phyloP scores from a whole-genome alignment of 2,329 filamentous ascomycete species.

The Cyphellophora europaea region DNA sequence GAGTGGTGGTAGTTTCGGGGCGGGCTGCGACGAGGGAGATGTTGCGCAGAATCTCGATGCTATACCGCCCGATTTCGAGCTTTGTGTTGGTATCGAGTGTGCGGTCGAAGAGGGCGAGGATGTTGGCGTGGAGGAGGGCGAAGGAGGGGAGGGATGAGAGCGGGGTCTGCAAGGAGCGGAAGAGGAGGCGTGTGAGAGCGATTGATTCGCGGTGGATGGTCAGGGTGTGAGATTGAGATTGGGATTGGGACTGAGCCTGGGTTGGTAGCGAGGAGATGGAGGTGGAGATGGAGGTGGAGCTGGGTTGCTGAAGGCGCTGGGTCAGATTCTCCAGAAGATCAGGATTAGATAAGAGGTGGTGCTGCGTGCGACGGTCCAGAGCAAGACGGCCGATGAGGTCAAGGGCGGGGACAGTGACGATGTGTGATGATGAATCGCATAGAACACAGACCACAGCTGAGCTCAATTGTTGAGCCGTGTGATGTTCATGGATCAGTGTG shows the following conservation, averaged over 20 bases:
- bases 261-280: conserved; percentile 3
- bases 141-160: conserved; percentile 1
- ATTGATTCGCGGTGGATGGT: conserved; percentile 8
- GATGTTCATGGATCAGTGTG: not conserved
- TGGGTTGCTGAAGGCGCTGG: no score
- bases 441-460: not conserved
- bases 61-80: conserved; percentile 8
- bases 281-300: no score
- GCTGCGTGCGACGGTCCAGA: conserved; percentile 4
- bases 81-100: conserved; percentile 8
- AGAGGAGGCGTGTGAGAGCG: conserved; percentile 7
- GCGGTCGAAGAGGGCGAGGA: conserved; percentile 7
- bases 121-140: not conserved
- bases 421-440: no score
- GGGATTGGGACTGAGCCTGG: not conserved
- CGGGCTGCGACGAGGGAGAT: not conserved
- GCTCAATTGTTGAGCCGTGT: no score
- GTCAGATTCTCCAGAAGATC: no score
- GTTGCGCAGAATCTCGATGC: conserved; percentile 9
- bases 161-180: conserved; percentile 6
- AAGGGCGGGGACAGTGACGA: conserved; percentile 11
- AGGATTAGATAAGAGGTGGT: no score
- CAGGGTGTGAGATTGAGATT: no score
- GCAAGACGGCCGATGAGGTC: conserved; percentile 10
- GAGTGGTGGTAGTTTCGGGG: not conserved